These are phyloP conservation scores for Apodospora peruviana DNA, from an alignment of 495 filamentous ascomycete genomes.

Conservation along the genomic window DNA sequence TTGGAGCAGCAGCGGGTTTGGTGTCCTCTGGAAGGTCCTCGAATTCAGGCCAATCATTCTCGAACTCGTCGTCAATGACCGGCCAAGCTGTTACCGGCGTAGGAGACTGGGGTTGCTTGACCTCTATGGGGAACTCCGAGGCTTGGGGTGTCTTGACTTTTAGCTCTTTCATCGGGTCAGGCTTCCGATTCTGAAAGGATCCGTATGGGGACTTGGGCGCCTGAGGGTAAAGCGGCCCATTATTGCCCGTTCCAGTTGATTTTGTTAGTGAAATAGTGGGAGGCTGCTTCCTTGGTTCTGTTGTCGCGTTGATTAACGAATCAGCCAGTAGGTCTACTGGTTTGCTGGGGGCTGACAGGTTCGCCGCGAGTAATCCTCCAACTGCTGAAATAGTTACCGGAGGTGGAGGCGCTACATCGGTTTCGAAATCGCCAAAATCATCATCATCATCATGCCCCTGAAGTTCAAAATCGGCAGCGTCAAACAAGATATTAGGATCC, in stretches of 20 bases:
- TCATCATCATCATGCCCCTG: constrained; percentile 33
- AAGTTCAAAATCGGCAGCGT: constrained; percentile 42
- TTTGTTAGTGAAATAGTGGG: constrained; percentile 25
- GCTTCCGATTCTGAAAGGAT: constrained; percentile 45
- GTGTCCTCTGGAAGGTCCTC: constrained; percentile 33
- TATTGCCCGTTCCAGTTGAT: constrained; percentile 8
- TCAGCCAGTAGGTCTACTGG: no score
- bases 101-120: constrained; percentile 24
- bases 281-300: constrained; percentile 21
- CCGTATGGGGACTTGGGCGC: constrained; percentile 43
- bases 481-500: constrained; percentile 43
- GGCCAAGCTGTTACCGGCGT: constrained; percentile 47
- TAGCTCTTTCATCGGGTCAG: constrained; percentile 34
- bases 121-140: constrained; percentile 21
- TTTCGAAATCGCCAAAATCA: constrained; percentile 49
- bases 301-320: no score
- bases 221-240: constrained; percentile 27
- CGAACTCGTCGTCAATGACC: constrained; percentile 25
- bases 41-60: constrained; percentile 58
- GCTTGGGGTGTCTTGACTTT: constrained; percentile 34
- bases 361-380: no score
- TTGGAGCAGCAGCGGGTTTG: constrained; percentile 9
- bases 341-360: no score
- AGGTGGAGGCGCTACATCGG: constrained; percentile 5
- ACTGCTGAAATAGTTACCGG: no score